A percentile compares a stretch with the other conserved stretches of the same genome.
These are phyloP conservation scores for Kazachstania sp. DNA, from an alignment of 1,139 yeast genomes.

Conservation along the genomic window DNA sequence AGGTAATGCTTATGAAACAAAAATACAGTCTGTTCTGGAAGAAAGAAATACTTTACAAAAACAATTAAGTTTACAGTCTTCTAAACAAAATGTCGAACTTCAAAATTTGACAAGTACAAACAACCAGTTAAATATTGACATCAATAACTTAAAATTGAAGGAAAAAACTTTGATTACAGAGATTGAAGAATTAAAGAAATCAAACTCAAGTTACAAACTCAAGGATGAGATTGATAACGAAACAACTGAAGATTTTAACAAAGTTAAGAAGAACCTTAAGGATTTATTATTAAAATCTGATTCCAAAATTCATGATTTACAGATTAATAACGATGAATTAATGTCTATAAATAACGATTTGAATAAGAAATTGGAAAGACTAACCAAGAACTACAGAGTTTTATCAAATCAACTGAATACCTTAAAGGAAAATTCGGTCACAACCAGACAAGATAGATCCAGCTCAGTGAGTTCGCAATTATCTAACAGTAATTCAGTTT, in stretches of 20 bases:
- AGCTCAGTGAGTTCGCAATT: slow-evolving; percentile 17
- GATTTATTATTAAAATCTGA: slow-evolving; percentile 45
- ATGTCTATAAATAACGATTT: slow-evolving; percentile 62
- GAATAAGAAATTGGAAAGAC: slow-evolving; percentile 52
- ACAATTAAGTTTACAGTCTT: slow-evolving; percentile 42
- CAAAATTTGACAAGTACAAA: slow-evolving; percentile 29
- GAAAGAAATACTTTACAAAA: slow-evolving; percentile 54
- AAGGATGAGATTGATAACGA: slow-evolving; percentile 20
- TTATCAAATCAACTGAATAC: slow-evolving; percentile 50
- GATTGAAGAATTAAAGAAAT: slow-evolving; percentile 19
- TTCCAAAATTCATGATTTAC: slow-evolving; percentile 46
- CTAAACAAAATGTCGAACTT: slow-evolving; percentile 35
- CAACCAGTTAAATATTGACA: slow-evolving; percentile 25
- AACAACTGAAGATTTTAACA: slow-evolving; percentile 28
- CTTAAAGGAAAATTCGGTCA: slow-evolving; percentile 25
- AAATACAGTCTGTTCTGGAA: slow-evolving; percentile 39
- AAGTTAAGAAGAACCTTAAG: slow-evolving; percentile 39
- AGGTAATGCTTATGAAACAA: slow-evolving; percentile 39
- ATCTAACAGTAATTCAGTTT: slow-evolving; percentile 4
- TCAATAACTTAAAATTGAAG: slow-evolving; percentile 22
- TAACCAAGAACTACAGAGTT: slow-evolving; percentile 56
- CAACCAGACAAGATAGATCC: slow-evolving; percentile 23
- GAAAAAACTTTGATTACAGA: slow-evolving; percentile 35
- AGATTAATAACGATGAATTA: slow-evolving; percentile 48
- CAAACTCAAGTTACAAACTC: slow-evolving; percentile 22